phyloP scores from a whole-genome alignment of 176 grass and related monocot genomes.

The Avena sativa region DNA sequence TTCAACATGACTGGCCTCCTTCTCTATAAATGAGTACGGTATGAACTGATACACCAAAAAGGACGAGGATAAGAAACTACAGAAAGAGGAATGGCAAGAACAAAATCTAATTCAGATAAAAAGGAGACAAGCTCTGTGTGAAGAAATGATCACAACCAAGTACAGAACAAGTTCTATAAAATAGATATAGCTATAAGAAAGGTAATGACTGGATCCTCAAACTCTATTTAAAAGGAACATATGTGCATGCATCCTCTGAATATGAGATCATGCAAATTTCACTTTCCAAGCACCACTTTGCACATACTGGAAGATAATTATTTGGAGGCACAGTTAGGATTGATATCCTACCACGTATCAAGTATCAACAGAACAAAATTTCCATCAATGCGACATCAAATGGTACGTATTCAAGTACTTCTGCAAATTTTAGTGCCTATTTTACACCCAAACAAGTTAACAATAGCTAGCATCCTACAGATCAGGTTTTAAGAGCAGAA shows the following conservation, averaged over 20 bases:
- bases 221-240: neutral
- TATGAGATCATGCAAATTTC: neutral
- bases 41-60: slow-evolving; percentile 76
- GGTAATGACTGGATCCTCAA: neutral
- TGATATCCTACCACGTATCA: neutral
- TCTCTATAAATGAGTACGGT: slow-evolving; percentile 99
- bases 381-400: neutral
- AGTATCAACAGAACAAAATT: slow-evolving; percentile 12
- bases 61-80: slow-evolving; percentile 33
- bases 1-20: slow-evolving; percentile 97
- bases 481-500: slow-evolving; percentile 29
- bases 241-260: neutral
- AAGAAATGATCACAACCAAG: slow-evolving; percentile 13
- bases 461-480: neutral
- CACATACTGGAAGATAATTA: neutral
- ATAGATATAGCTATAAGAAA: slow-evolving; percentile 15
- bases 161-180: neutral
- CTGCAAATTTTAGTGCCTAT: neutral
- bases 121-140: neutral
- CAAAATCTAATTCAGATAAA: slow-evolving; percentile 26
- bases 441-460: slow-evolving; percentile 31
- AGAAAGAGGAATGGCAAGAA: slow-evolving; percentile 6
- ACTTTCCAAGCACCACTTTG: neutral
- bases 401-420: neutral
- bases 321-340: neutral